Evolutionary conservation across 1,284 basidiomycete species (phyloP), one percentile per base, ranked within the genome.

Genomic region (Acaromyces ingoldii): DNA sequence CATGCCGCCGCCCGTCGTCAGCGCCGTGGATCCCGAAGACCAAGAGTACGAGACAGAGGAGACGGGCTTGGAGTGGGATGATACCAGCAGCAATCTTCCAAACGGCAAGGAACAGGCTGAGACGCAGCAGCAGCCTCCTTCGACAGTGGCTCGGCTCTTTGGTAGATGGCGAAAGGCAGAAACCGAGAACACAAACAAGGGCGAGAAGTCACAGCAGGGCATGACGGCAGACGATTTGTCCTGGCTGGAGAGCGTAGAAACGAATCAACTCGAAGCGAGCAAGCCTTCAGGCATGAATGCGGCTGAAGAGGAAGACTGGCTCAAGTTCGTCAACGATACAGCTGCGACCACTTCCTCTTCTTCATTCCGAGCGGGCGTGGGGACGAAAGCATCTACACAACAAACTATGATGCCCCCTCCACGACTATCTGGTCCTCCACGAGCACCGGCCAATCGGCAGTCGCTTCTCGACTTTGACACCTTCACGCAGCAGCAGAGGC

Each of bases 51-150:
- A 45, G 13, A 29, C 26, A 4, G 42, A 45, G 34, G 42, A 45
- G 22, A 45, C 42, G 30, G 42, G 42, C 15, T 6, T 45, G 2
- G 42, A 45, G 34, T 45, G 42, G 42, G 42, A 45, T 22, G 19
- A n/a, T n/a, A n/a, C n/a, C n/a, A n/a, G n/a, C n/a, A n/a, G n/a
- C n/a, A n/a, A n/a, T n/a, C n/a, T n/a, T n/a, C n/a, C n/a, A n/a
- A n/a, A n/a, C n/a, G n/a, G n/a, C n/a, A n/a, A n/a, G n/a, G n/a
- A n/a, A n/a, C n/a, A n/a, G n/a, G n/a, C n/a, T n/a, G n/a, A n/a
- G n/a, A n/a, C n/a, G n/a, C n/a, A n/a, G n/a, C n/a, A n/a, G n/a
- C n/a, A n/a, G n/a, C n/a, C n/a, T n/a, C n/a, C n/a, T n/a, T 45
- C 42, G 19, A 28, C 42, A 26, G 42, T 45, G 13, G 17, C 17